Conservation (phyloP, 768 basidiomycete species). For the Boletellus sp. region DNA sequence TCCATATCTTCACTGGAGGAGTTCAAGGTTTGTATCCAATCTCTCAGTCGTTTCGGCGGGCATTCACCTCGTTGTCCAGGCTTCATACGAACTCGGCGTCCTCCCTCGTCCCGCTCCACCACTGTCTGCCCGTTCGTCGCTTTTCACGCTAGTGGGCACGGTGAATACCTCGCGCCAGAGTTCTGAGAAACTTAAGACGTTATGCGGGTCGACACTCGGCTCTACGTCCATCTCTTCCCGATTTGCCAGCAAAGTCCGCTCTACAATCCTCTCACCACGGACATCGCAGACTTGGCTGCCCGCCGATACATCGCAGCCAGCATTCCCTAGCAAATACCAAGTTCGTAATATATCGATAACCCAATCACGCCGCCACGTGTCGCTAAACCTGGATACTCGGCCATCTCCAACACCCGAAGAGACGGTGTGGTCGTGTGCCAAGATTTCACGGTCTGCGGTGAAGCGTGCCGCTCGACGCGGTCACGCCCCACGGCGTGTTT, state of each 20-base stretch:
- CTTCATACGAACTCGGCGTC: conserved; percentile 22
- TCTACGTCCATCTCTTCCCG: conserved; percentile 21
- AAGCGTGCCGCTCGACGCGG: conserved; percentile 29
- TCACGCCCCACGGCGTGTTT: conserved; percentile 17
- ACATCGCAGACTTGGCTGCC: conserved; percentile 3
- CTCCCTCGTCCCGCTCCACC: conserved; percentile 4
- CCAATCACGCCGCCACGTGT: conserved; percentile 10
- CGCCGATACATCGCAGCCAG: conserved; percentile 7
- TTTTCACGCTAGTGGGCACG: conserved; percentile 24
- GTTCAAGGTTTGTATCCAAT: conserved; percentile 17
- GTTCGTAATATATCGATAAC: conserved; percentile 7
- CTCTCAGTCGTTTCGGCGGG: not conserved
- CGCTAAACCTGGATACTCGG: conserved; percentile 4
- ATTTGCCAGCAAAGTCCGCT: conserved; percentile 9
- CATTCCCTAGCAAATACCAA: conserved; percentile 3
- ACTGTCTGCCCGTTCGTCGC: conserved; percentile 20
- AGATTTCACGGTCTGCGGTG: conserved; percentile 24
- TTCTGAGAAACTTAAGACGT: conserved; percentile 16
- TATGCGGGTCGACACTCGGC: conserved; percentile 16
- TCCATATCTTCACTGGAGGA: conserved; percentile 5
- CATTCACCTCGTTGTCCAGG: conserved; percentile 10
- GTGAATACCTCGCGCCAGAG: conserved; percentile 1
- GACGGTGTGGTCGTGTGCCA: conserved; percentile 30
- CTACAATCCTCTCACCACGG: conserved; percentile 1
- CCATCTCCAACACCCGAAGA: conserved; percentile 8